A percentile compares a stretch with the other conserved stretches of the same genome.
Evolutionary conservation across 805 yeast genomes (phyloP).

Genomic region (Saccharomycopsis olivae): DNA sequence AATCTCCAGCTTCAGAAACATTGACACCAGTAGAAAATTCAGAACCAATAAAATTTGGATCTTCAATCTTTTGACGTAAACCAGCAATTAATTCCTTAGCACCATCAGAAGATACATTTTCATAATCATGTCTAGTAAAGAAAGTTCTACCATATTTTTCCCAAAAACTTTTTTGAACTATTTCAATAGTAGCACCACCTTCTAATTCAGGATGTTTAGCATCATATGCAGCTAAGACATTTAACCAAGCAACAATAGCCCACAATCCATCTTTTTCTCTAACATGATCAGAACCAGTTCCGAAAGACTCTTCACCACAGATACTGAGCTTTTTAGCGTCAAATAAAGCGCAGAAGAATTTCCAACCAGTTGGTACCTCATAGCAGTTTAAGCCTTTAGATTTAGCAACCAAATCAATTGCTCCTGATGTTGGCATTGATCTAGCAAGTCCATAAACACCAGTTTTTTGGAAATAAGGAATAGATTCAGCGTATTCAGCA

Average conservation of each 20-base stretch:
- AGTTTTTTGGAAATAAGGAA: constrained; percentile 81
- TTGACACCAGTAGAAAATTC: constrained; percentile 37
- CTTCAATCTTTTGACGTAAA: constrained; percentile 32
- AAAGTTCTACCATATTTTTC: constrained; percentile 88
- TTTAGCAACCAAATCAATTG: constrained; percentile 84
- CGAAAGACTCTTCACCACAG: constrained; percentile 97
- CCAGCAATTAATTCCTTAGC: constrained; percentile 58
- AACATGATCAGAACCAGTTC: constrained; percentile 92
- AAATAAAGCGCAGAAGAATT: constrained; percentile 90
- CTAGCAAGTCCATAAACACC: constrained; percentile 93
- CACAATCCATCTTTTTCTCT: constrained; percentile 97
- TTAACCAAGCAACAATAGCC: constrained; percentile 97
- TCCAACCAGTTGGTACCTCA: constrained; percentile 99
- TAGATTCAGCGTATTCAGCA: constrained; percentile 82
- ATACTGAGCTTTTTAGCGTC: constrained; percentile 89
- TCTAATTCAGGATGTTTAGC: constrained; percentile 42
- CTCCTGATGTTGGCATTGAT: constrained; percentile 95
- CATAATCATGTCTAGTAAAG: constrained; percentile 92
- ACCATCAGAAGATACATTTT: constrained; percentile 65
- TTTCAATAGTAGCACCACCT: constrained; percentile 54
- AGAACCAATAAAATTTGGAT: constrained; percentile 38
- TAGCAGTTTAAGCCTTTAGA: constrained; percentile 63
- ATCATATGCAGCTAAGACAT: constrained; percentile 79
- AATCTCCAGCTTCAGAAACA: constrained; percentile 75
- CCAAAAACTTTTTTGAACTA: constrained; percentile 85